phyloP scores from a whole-genome alignment of 148 eudicot species.

The Amaranthus cruentus region DNA sequence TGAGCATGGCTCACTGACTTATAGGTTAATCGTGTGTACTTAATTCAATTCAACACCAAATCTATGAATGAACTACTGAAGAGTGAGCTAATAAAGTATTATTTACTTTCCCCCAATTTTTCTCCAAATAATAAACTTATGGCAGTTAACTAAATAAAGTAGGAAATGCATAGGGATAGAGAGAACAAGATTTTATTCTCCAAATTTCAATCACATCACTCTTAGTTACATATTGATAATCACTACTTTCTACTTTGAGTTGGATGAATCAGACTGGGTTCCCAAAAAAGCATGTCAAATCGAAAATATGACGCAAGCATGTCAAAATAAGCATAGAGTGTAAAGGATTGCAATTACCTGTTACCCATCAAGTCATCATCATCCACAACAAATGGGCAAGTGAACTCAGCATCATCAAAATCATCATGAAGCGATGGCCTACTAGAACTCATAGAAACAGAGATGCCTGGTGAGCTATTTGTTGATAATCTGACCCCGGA shows the following conservation, averaged over 20 bases:
- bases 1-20: neutral
- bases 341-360: constrained; percentile 42
- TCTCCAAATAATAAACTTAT: too few species aligned
- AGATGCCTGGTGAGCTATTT: constrained; percentile 54
- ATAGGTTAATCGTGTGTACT: neutral
- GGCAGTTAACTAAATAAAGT: neutral
- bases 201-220: too few species aligned
- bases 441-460: constrained; percentile 76
- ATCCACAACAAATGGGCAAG: constrained; percentile 77
- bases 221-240: too few species aligned
- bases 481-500: constrained; percentile 45
- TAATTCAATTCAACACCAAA: neutral
- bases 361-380: constrained; percentile 52
- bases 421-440: constrained; percentile 65
- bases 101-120: neutral
- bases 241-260: neutral
- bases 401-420: constrained; percentile 70
- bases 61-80: neutral
- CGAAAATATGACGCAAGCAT: neutral
- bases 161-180: neutral
- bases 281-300: neutral
- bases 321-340: neutral
- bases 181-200: neutral
- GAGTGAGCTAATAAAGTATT: neutral
- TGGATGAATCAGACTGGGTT: constrained; percentile 2